Evolutionary conservation across 495 filamentous ascomycete genomes (phyloP).

Genomic region (Neurospora pannonica): DNA sequence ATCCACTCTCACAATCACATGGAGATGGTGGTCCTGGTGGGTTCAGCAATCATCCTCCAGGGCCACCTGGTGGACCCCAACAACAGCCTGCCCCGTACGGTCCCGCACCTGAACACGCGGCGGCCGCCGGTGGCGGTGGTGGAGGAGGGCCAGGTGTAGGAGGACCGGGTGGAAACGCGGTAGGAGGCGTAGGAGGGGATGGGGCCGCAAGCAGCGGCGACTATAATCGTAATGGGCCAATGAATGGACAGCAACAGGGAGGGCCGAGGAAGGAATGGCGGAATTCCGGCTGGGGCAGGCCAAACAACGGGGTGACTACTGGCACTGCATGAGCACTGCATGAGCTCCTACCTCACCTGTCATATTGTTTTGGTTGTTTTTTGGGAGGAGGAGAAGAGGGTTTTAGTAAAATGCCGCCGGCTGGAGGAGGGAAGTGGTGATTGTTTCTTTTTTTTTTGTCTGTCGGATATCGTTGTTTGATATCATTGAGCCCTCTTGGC

Average conservation of each 20-base stretch:
- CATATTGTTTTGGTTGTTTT: neutral
- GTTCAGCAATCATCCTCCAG: constrained; percentile 1
- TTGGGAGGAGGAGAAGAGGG: neutral
- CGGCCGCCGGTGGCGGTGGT: neutral
- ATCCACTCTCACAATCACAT: neutral
- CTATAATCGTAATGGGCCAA: neutral
- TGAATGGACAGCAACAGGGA: neutral
- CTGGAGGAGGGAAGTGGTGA: neutral
- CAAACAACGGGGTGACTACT: constrained; percentile 27
- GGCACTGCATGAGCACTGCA: constrained; percentile 15
- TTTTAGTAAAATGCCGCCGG: neutral
- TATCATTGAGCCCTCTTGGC: neutral
- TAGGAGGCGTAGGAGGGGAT: neutral
- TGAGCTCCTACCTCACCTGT: neutral
- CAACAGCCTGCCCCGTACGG: neutral
- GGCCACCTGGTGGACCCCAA: neutral
- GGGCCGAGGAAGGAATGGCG: constrained; percentile 38
- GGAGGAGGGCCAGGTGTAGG: neutral
- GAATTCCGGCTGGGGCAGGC: constrained; percentile 42
- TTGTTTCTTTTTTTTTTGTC: neutral
- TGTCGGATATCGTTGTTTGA: neutral
- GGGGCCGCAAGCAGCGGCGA: neutral
- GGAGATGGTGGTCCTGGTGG: constrained; percentile 20
- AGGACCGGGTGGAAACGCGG: neutral
- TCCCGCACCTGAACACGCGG: neutral